A percentile compares a stretch with the other conserved stretches of the same genome.
phyloP scores from a whole-genome alignment of 2,329 filamentous ascomycete genomes.

The Zymoseptoria ardabiliae region DNA sequence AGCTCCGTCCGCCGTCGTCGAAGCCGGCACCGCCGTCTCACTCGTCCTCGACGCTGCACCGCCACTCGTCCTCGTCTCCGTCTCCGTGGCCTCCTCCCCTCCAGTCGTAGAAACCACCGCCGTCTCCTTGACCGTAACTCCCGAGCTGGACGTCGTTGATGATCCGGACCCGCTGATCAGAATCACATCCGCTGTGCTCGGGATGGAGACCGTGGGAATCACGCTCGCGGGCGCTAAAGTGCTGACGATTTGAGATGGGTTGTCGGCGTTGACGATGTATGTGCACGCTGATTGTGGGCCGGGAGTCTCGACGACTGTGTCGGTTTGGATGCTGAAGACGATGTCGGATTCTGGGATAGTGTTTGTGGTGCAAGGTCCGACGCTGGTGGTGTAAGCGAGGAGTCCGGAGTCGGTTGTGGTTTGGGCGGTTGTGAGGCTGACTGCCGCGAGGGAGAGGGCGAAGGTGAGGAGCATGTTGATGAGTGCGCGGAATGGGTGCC shows the following conservation, averaged over 20 bases:
- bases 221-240: background rate
- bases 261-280: background rate
- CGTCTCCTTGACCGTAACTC: background rate
- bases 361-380: slow-evolving; percentile 1
- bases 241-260: background rate
- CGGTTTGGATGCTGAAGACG: slow-evolving; percentile 16
- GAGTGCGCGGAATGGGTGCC: background rate
- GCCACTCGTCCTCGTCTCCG: background rate
- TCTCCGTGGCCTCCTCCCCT: background rate
- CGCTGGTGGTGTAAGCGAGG: background rate
- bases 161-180: background rate
- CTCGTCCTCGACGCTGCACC: background rate
- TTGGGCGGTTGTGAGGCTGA: slow-evolving; percentile 6
- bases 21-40: background rate
- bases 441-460: slow-evolving; percentile 2
- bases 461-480: slow-evolving; percentile 6
- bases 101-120: background rate
- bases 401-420: background rate
- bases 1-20: background rate
- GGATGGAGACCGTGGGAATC: background rate
- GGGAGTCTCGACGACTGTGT: slow-evolving; percentile 8
- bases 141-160: background rate
- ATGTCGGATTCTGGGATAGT: slow-evolving; percentile 6
- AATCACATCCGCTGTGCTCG: background rate
- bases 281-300: slow-evolving; percentile 3